Base-by-base conservation (phyloP, 2,329 filamentous ascomycete genomes). In the Ilyonectria sp. region DNA sequence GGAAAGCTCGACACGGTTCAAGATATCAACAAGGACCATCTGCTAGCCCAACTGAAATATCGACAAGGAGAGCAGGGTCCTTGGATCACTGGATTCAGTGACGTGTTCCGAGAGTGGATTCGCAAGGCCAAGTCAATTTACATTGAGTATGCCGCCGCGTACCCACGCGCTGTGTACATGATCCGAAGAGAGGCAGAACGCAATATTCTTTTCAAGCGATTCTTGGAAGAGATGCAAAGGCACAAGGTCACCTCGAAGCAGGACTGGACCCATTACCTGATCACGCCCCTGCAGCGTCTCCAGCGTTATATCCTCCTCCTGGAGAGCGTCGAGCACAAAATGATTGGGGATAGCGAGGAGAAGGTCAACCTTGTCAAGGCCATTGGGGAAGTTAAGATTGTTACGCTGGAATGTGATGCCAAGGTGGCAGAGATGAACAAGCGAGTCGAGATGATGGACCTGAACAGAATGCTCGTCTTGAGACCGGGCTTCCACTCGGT, bases 91-190 rank as follows among this genome's bases (percentile, higher is more conserved):
- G 96, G 96, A 3, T 98, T 98, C 82, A 98, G 95, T 78, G 96
- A 98, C 77, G 94, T 99, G 56, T 98, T 99, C 85, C 88, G 96
- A 65, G 96, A 99, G 82, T 99, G 96, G 96, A 97, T 98, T 69
- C 90, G 96, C 70, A 98, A 98, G 80, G 96, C 96, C 35, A 94
- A 92, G 79, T 85, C 88, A 2, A 92, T 94, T 11, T 99, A 98
- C 78, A 91, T 98, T 68, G 94, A 97, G 65, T 99, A 98, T 79
- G 95, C 95, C 44, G 91, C 92, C 1, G 91, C 91, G 0, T 98
- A 96, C 74, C 95, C 95, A 0, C 90, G 92, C 65, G 95, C 96
- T 1, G 91, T 91, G 43, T 95, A 93, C 77, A 85, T 95, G 60
- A 90, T 99, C 19, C 92, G 94, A 60, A 93, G 92, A 77, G 96